A percentile compares a stretch with the other conserved stretches of the same genome.
These are phyloP conservation scores for Mrakia frigida DNA, from an alignment of 768 basidiomycete species.

Conservation along the genomic window DNA sequence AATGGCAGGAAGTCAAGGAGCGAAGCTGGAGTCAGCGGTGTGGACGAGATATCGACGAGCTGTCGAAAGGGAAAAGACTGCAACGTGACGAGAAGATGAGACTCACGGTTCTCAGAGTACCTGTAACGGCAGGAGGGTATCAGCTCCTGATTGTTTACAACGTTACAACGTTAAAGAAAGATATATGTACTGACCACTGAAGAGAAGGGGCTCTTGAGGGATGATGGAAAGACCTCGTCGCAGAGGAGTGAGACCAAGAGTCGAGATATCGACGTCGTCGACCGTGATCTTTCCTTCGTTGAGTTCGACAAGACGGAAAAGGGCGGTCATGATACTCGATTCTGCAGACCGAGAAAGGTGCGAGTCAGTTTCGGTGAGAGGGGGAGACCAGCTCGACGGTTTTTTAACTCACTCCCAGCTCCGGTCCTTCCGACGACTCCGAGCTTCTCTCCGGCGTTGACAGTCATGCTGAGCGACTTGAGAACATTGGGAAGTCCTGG, in stretches of 20 bases:
- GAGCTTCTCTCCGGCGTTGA: constrained; percentile 77
- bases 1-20: constrained; percentile 47
- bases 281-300: constrained; percentile 66
- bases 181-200: constrained; percentile 40
- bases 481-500: constrained; percentile 82
- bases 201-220: constrained; percentile 45
- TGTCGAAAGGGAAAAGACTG: not conserved
- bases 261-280: constrained; percentile 76
- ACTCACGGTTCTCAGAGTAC: constrained; percentile 38
- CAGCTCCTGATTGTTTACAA: not conserved
- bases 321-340: constrained; percentile 79
- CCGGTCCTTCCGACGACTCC: constrained; percentile 70
- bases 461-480: constrained; percentile 68
- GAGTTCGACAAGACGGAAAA: constrained; percentile 65
- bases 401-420: not conserved
- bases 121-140: constrained; percentile 46
- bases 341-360: constrained; percentile 52
- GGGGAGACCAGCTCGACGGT: not conserved
- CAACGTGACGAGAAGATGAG: no score
- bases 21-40: no score
- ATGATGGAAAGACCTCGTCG: constrained; percentile 40
- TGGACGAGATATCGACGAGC: not conserved
- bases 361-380: not conserved
- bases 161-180: not conserved
- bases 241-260: constrained; percentile 72